phyloP scores from a whole-genome alignment of 2,329 filamentous ascomycete genomes.

The Alternaria sp. region DNA sequence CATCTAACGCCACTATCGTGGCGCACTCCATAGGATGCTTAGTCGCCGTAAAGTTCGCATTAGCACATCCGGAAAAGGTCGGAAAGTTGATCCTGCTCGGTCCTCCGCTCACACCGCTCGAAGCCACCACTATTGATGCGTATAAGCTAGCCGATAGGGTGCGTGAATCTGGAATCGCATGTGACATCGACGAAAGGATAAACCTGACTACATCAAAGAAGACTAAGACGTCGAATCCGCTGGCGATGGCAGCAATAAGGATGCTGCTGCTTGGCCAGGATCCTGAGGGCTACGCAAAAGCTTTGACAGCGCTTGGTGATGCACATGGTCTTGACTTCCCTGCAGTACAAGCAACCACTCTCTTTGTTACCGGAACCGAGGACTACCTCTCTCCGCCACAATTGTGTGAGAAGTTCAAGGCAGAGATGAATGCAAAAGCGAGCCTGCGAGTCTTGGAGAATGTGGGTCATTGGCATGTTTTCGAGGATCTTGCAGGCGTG shows the following conservation, averaged over 20 bases:
- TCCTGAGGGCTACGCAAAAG: slow-evolving; percentile 65
- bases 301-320: slow-evolving; percentile 59
- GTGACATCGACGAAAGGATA: slow-evolving; percentile 38
- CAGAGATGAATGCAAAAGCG: slow-evolving; percentile 16
- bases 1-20: slow-evolving; percentile 53
- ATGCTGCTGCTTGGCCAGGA: slow-evolving; percentile 60
- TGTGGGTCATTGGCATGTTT: slow-evolving; percentile 62
- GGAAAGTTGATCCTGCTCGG: not conserved
- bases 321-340: slow-evolving; percentile 48
- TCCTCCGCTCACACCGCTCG: not conserved
- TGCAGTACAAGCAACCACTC: not conserved
- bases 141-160: not conserved
- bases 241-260: slow-evolving; percentile 55
- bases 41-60: slow-evolving; percentile 56
- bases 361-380: not conserved
- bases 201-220: not conserved
- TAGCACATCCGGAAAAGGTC: slow-evolving; percentile 45
- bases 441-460: slow-evolving; percentile 49
- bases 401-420: not conserved
- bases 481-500: slow-evolving; percentile 55
- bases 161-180: not conserved
- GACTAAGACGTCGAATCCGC: slow-evolving; percentile 37
- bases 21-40: slow-evolving; percentile 64
- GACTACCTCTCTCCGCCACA: not conserved
- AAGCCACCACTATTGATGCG: too few relatives aligned